Evolutionary conservation across 805 yeast species (phyloP), one percentile per base, ranked within the genome.

Genomic region (Kuraishia borneana): DNA sequence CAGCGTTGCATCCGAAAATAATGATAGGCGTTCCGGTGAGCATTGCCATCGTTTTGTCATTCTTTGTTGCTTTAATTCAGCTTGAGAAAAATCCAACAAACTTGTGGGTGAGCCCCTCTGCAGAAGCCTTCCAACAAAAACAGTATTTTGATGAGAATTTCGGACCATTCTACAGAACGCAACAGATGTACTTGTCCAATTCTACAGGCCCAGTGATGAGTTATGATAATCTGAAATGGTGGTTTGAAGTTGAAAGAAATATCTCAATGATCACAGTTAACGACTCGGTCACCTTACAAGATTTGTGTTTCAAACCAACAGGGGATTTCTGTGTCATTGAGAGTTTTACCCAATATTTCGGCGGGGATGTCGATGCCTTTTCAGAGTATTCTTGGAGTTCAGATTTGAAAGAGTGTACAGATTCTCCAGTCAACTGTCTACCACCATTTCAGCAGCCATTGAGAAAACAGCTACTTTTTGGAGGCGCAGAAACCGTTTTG

Each of bases 391-490:
- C 59, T 17, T 89, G 95, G 95, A 50, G 61, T 27, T 41, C 48
- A 2, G 60, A 68, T 35, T 49, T 89, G 8, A 47, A 61, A 35
- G 49, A 56, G 3, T 89, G 98, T 51, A 67, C 92, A 0, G 62
- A 68, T 14, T 72, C 84, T 1, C 97, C 97, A 0, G 96, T 89
- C 2, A 78, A 73, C 41, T 89, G 98, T 50, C 59, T 89, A 26
- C 97, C 98, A 1, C 57, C 77, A 0, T 89, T 88, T 56, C 95
- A 84, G 48, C 96, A 87, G 51, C 97, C 97, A 0, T 61, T 89
- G 41, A 80, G 76, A 44, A 71, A 75, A 19, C 73, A 77, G 35
- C 44, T 85, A 14, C 51, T 89, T 3, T 83, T 89, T 54, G 88
- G 89, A 13, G 76, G 74, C 0, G 53, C 50, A 34, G 51, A 57